Base-by-base conservation (phyloP, 805 yeast species). In the Wickerhamomyces subpelliculosus region DNA sequence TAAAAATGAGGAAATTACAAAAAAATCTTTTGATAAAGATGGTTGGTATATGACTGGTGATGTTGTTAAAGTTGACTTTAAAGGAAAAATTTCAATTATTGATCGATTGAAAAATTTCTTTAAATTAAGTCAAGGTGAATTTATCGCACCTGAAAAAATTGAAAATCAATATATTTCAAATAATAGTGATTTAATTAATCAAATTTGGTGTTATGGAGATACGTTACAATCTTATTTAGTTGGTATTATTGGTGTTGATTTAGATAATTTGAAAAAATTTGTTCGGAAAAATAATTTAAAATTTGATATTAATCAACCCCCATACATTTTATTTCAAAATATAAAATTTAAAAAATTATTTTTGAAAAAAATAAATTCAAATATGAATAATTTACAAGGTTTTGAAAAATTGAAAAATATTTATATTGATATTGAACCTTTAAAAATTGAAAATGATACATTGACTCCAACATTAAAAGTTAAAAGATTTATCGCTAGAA, bases 101-200 rank as follows among this genome's bases (percentile, higher is more conserved):
- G 85, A 79, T 49, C 61, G 84, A 37, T 80, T 77, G 28, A 79
- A 78, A 67, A 79, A 78, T 57, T 78, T 78, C 60, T 78, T 78
- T 68, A 78, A 78, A 44, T 54, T 69, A 32, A 60, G 70, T 8
- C 73, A 69, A 46, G 74, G 74, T 14, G 73, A 69, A 57, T 79
- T 76, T 51, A 67, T 79, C 25, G 74, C 81, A 6, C 84, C 84
- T 3, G 84, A 78, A 51, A 74, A 67, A 53, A 69, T 78, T 41
- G 85, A 78, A 49, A 75, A 72, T 45, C 57, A 61, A n/a, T 77
- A 78, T 51, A 55, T 73, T 18, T 59, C 75, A 2, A 52, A 58
- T 14, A 63, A 66, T 47, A 62, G 76, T 3, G 29, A 46, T 22
- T 44, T 67, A 27, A 50, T 72, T 17, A 44, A 68, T 4, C 82